Evolutionary conservation across 2,329 filamentous ascomycete species (phyloP).

Genomic region (Cladosporium phlei): DNA sequence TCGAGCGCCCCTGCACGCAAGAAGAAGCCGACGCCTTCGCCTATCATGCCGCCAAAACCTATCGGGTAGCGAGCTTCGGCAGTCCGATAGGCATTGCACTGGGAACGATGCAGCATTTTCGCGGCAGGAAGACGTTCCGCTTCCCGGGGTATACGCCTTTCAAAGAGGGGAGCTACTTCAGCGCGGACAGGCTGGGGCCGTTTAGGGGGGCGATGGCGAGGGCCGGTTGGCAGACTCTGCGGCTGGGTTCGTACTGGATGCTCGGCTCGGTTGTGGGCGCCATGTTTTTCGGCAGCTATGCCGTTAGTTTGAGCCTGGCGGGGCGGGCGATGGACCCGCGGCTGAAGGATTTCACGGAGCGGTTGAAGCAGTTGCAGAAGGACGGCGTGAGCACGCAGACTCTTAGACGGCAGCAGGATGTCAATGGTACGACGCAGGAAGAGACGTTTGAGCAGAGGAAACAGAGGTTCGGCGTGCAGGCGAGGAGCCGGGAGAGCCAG

Average conservation of each 20-base stretch:
- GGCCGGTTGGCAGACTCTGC: constrained; percentile 28
- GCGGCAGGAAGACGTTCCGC: constrained; percentile 31
- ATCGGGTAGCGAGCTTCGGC: constrained; percentile 37
- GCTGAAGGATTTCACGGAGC: constrained; percentile 36
- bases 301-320: constrained; percentile 32
- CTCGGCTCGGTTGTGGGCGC: constrained; percentile 33
- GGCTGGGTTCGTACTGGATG: constrained; percentile 26
- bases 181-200: constrained; percentile 34
- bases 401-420: constrained; percentile 14
- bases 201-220: constrained; percentile 34
- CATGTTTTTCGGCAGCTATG: constrained; percentile 29
- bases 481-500: constrained; percentile 4
- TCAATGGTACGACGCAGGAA: constrained; percentile 18
- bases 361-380: constrained; percentile 30
- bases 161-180: constrained; percentile 33
- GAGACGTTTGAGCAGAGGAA: constrained; percentile 30
- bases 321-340: constrained; percentile 37
- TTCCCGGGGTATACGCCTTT: constrained; percentile 41
- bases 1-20: constrained; percentile 35
- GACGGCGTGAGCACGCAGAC: constrained; percentile 19
- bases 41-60: constrained; percentile 35
- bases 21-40: constrained; percentile 42
- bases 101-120: constrained; percentile 33
- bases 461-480: constrained; percentile 25
- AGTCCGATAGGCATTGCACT: constrained; percentile 31